A percentile compares a stretch with the other conserved stretches of the same genome.
phyloP scores from a whole-genome alignment of 345 rosid genomes.

The Hypericum androsaemum region DNA sequence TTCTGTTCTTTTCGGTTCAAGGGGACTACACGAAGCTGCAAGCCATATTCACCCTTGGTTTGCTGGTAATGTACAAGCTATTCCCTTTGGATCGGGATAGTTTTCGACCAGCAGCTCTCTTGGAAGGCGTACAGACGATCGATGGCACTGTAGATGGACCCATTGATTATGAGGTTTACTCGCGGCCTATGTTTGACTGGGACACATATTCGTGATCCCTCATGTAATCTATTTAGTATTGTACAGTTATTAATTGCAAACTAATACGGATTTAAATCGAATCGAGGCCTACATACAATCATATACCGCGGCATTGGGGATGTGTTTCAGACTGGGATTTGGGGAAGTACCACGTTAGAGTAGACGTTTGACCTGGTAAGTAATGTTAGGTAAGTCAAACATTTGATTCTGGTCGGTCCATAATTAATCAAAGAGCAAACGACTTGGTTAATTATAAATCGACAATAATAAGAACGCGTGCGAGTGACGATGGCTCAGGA shows the following conservation, averaged over 20 bases:
- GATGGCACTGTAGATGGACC: slow-evolving; percentile 76
- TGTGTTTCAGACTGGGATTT: too few relatives aligned
- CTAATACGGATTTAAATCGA: too few relatives aligned
- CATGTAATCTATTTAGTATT: slow-evolving; percentile 13
- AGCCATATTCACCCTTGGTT: slow-evolving; percentile 86
- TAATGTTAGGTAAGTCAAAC: too few relatives aligned
- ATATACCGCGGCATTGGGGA: too few relatives aligned
- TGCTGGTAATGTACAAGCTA: slow-evolving; percentile 73
- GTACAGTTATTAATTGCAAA: neutral
- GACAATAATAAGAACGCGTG: too few relatives aligned
- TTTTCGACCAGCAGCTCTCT: slow-evolving; percentile 56
- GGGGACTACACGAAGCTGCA: slow-evolving; percentile 95
- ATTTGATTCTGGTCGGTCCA: too few relatives aligned
- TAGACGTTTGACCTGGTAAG: too few relatives aligned
- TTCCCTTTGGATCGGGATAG: slow-evolving; percentile 64
- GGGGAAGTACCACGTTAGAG: too few relatives aligned
- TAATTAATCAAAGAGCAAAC: too few relatives aligned
- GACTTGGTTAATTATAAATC: too few relatives aligned
- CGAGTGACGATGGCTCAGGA: too few relatives aligned
- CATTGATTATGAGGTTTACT: slow-evolving; percentile 78
- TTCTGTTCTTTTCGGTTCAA: slow-evolving; percentile 74
- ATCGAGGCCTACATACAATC: too few relatives aligned
- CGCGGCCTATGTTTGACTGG: slow-evolving; percentile 91
- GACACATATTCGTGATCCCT: slow-evolving; percentile 38
- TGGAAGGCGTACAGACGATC: slow-evolving; percentile 61